These are phyloP conservation scores for Golubevia sp. DNA, from an alignment of 1,284 basidiomycete species.

Conservation along the genomic window DNA sequence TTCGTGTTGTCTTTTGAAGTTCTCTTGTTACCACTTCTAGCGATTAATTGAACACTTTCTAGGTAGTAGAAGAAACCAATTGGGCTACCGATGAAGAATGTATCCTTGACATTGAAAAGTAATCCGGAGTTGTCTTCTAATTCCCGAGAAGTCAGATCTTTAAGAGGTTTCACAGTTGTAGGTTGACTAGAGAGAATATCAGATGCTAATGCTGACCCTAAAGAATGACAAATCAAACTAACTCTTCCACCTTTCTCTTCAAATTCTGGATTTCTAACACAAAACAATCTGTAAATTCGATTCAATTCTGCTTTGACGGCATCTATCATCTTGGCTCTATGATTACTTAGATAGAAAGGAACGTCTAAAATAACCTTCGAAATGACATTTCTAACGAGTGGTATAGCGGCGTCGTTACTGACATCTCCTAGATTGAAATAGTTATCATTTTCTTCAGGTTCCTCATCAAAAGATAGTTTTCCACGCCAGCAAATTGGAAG, in stretches of 20 bases:
- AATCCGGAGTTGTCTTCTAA: conserved; percentile 14
- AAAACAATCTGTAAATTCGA: conserved; percentile 55
- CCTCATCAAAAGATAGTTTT: conserved; percentile 8
- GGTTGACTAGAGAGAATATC: conserved; percentile 56
- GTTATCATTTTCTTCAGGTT: conserved; percentile 12
- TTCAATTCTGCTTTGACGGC: conserved; percentile 57
- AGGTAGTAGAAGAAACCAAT: conserved; percentile 50
- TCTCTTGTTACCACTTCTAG: conserved; percentile 36
- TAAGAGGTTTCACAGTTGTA: conserved; percentile 25
- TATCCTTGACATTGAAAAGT: conserved; percentile 43
- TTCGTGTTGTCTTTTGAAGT: conserved; percentile 18
- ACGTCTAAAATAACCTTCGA: conserved; percentile 58
- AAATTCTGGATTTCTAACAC: conserved; percentile 52
- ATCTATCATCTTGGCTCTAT: conserved; percentile 47
- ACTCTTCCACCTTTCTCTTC: conserved; percentile 34
- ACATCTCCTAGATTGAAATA: conserved; percentile 15
- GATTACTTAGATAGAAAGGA: conserved; percentile 48
- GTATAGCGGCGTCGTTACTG: conserved; percentile 25
- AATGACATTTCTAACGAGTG: conserved; percentile 53
- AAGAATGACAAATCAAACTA: conserved; percentile 44
- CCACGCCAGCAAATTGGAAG: conserved; percentile 18
- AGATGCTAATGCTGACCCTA: conserved; percentile 38
- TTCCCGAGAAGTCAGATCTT: conserved; percentile 13
- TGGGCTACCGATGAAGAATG: conserved; percentile 59
- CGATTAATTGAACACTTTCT: conserved; percentile 57